These are phyloP conservation scores for Suillus subalutaceus DNA, from an alignment of 768 basidiomycete species.

Conservation along the genomic window DNA sequence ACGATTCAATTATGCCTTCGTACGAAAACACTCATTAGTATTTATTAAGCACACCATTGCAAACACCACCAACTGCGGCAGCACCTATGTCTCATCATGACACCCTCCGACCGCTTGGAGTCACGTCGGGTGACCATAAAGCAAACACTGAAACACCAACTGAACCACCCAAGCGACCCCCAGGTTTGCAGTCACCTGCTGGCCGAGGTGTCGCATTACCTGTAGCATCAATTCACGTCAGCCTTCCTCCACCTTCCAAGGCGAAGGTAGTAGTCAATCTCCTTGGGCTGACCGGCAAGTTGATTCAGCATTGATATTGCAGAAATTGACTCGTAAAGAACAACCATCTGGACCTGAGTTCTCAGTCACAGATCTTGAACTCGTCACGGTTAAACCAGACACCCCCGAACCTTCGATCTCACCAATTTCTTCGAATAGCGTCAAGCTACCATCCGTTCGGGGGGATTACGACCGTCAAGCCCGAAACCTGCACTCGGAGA, in stretches of 20 bases:
- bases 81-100: background rate
- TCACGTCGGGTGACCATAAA: no score
- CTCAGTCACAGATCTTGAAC: background rate
- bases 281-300: background rate
- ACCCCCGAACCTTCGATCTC: background rate
- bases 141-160: no score
- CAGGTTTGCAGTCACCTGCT: slow-evolving; percentile 3
- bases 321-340: background rate
- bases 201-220: background rate
- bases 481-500: background rate
- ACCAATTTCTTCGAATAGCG: background rate
- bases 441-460: background rate
- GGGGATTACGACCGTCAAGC: no score
- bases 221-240: background rate
- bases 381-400: background rate
- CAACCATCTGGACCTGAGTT: background rate
- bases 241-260: slow-evolving; percentile 2
- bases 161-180: background rate
- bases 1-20: background rate
- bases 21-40: background rate
- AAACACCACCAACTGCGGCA: background rate
- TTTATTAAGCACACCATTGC: background rate
- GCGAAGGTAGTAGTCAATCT: background rate
- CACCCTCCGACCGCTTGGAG: background rate
- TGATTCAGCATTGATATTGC: no score